A percentile compares a stretch with the other conserved stretches of the same genome.
Evolutionary conservation across 2,329 filamentous ascomycete genomes (phyloP).

Genomic region (Septoria petroselini): DNA sequence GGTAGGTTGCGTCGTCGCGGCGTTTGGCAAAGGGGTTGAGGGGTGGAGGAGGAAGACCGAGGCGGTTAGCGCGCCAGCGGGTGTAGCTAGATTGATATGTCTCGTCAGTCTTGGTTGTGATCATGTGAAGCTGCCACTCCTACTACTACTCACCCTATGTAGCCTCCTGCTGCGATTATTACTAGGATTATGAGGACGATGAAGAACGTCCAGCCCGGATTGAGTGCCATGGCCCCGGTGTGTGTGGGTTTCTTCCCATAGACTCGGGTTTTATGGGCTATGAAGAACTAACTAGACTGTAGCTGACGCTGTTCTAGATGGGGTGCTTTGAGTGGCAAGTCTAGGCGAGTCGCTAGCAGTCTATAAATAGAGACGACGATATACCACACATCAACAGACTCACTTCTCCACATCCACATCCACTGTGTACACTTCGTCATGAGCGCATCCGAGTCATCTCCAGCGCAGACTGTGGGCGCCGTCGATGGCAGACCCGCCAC

Average conservation of each 20-base stretch:
- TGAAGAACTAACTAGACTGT: too few relatives aligned
- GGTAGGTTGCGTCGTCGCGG: constrained; percentile 34
- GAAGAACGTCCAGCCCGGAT: constrained; percentile 57
- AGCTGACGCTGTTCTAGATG: too few relatives aligned
- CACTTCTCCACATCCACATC: too few relatives aligned
- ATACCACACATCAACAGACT: too few relatives aligned
- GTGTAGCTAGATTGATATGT: constrained; percentile 51
- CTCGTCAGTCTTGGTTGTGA: neutral
- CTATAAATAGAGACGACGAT: too few relatives aligned
- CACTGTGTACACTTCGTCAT: too few relatives aligned
- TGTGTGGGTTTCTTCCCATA: too few relatives aligned
- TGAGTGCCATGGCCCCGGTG: too few relatives aligned
- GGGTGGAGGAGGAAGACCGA: constrained; percentile 67
- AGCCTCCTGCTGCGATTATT: constrained; percentile 57
- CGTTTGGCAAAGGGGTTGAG: constrained; percentile 64
- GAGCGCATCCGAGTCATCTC: constrained; percentile 24
- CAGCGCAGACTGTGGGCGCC: constrained; percentile 25
- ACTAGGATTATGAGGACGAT: constrained; percentile 67
- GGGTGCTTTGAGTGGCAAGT: too few relatives aligned
- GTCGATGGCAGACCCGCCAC: constrained; percentile 31
- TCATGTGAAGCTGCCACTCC: neutral
- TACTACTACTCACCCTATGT: constrained; percentile 51
- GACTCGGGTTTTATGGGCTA: too few relatives aligned
- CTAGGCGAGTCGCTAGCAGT: too few relatives aligned
- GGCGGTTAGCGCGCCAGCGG: constrained; percentile 67